Evolutionary conservation across 225 moss, liverwort and hornwort genomes (phyloP).

Genomic region (Marchantia polymorpha): DNA sequence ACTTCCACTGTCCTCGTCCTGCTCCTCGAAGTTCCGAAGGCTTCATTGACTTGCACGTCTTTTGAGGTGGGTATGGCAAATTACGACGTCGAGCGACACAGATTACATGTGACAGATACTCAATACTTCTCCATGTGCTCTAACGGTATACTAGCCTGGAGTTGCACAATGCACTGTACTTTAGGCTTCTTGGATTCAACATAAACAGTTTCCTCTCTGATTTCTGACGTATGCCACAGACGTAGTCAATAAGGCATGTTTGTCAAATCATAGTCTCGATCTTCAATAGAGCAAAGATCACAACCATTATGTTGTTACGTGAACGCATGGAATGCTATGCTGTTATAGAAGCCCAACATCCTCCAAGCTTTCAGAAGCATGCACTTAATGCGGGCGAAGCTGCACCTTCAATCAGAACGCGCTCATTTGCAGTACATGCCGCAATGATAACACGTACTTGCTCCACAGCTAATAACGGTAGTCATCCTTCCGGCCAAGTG

Average conservation of each 20-base stretch:
- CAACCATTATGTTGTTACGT: neutral
- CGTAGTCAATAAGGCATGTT: neutral
- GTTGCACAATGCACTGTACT: neutral
- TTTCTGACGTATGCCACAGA: neutral
- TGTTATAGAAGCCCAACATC: slow-evolving; percentile 5
- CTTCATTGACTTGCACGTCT: neutral
- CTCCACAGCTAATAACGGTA: too few species aligned
- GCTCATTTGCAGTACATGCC: neutral
- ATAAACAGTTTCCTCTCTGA: neutral
- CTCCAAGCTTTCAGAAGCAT: slow-evolving; percentile 1
- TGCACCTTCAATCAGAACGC: slow-evolving; percentile 2
- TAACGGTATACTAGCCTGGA: neutral
- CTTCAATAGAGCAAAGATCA: neutral
- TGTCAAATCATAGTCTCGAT: neutral
- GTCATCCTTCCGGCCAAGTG: too few species aligned
- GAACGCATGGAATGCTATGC: neutral
- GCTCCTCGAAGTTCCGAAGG: too few species aligned
- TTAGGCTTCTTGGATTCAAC: neutral
- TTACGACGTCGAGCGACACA: neutral
- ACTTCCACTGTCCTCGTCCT: neutral
- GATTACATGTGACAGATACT: slow-evolving; percentile 8
- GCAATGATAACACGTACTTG: neutral
- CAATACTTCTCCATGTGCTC: neutral
- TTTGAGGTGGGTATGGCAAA: neutral
- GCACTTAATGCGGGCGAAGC: neutral